Conservation (phyloP, 805 yeast species). For the Yamadazyma sp. region DNA sequence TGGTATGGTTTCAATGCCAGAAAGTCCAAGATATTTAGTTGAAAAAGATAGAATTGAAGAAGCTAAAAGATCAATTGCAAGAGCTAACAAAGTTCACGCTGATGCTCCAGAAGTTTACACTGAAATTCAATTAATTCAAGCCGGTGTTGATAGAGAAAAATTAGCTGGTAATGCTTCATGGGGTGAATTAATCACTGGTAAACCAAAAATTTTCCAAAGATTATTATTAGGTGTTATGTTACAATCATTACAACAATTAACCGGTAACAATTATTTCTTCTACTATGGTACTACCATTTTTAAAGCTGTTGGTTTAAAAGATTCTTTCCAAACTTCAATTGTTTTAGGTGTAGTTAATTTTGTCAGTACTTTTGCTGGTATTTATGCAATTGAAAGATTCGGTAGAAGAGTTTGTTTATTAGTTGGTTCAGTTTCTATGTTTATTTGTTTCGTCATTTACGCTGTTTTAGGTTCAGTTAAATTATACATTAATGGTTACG, state of each 20-base stretch:
- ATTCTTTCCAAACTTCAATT: slow-evolving; percentile 55
- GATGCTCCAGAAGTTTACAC: slow-evolving; percentile 53
- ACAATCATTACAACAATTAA: slow-evolving; percentile 57
- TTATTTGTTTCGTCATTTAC: slow-evolving; percentile 54
- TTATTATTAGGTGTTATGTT: slow-evolving; percentile 55
- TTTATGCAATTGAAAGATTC: slow-evolving; percentile 45
- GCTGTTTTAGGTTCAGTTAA: slow-evolving; percentile 58
- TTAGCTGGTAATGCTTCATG: slow-evolving; percentile 65
- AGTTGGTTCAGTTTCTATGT: slow-evolving; percentile 45
- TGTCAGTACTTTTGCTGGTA: slow-evolving; percentile 50
- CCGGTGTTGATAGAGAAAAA: slow-evolving; percentile 59
- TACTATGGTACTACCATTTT: slow-evolving; percentile 59
- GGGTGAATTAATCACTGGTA: slow-evolving; percentile 60
- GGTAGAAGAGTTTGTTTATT: slow-evolving; percentile 50
- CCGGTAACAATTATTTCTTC: slow-evolving; percentile 61
- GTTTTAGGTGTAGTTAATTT: slow-evolving; percentile 56
- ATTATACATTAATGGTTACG: slow-evolving; percentile 39
- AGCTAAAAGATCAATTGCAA: slow-evolving; percentile 53
- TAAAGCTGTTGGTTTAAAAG: slow-evolving; percentile 45
- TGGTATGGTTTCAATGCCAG: slow-evolving; percentile 62
- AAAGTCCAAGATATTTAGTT: slow-evolving; percentile 63
- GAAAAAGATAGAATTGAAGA: slow-evolving; percentile 47
- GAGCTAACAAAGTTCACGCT: slow-evolving; percentile 50
- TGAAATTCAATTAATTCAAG: slow-evolving; percentile 52
- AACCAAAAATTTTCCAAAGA: slow-evolving; percentile 59